phyloP scores from a whole-genome alignment of 2,329 filamentous ascomycete species.

The Chrysoporthe deuterocubensis region DNA sequence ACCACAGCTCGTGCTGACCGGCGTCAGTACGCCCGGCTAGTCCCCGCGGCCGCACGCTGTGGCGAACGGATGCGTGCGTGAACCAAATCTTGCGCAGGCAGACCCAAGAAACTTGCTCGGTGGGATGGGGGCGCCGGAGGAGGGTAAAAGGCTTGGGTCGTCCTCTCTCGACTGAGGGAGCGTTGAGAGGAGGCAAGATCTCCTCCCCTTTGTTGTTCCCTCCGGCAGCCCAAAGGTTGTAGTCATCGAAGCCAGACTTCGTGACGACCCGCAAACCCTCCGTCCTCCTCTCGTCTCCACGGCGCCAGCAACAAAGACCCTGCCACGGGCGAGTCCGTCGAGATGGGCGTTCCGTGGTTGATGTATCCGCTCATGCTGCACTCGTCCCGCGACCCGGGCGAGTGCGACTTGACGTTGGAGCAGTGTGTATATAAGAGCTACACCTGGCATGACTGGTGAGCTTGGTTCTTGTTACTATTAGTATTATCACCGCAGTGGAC shows the following conservation, averaged over 20 bases:
- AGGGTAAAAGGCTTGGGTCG: neutral
- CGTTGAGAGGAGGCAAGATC: too few relatives aligned
- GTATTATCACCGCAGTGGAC: neutral
- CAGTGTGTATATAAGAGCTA: constrained; percentile 10
- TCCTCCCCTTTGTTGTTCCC: neutral
- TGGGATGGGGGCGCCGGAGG: neutral
- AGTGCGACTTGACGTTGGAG: constrained; percentile 14
- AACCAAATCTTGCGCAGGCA: neutral
- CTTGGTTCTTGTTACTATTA: neutral
- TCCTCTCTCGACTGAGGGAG: neutral
- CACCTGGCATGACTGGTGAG: constrained; percentile 14
- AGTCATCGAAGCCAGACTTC: neutral
- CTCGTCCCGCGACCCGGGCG: constrained; percentile 14
- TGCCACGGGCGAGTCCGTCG: neutral
- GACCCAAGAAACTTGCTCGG: constrained; percentile 3
- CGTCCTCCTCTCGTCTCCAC: neutral
- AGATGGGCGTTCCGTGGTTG: constrained; percentile 18
- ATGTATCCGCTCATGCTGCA: constrained; percentile 15
- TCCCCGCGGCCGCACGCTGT: neutral
- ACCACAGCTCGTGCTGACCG: neutral
- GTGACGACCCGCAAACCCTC: neutral
- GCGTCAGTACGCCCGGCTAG: neutral
- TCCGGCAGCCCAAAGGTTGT: neutral
- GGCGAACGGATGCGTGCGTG: neutral
- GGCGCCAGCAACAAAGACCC: neutral